These are phyloP conservation scores for Iberis pinnata DNA, from an alignment of 345 rosid species.

Conservation along the genomic window DNA sequence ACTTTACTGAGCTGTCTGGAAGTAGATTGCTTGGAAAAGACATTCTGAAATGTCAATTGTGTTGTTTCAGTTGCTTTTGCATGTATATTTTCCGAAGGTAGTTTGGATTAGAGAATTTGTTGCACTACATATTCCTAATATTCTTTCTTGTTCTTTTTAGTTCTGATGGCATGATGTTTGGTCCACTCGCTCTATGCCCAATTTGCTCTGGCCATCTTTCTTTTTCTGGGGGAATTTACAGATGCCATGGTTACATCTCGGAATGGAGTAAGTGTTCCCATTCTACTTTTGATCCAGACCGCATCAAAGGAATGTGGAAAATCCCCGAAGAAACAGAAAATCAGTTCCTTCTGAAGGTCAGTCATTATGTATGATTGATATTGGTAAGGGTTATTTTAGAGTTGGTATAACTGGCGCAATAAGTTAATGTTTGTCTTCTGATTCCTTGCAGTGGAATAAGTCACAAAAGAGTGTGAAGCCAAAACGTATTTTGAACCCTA, in stretches of 20 bases:
- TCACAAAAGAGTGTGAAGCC: slow-evolving; percentile 69
- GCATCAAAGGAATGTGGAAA: slow-evolving; percentile 72
- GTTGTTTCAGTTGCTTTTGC: not conserved
- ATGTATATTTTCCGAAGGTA: not conserved
- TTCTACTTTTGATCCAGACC: slow-evolving; percentile 66
- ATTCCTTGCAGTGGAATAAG: slow-evolving; percentile 72
- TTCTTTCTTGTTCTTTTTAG: slow-evolving; percentile 34
- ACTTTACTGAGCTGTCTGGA: slow-evolving; percentile 1
- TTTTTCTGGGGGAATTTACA: slow-evolving; percentile 69
- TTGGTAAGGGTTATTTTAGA: not conserved
- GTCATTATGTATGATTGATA: slow-evolving; percentile 8
- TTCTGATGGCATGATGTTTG: slow-evolving; percentile 96
- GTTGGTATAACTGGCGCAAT: slow-evolving; percentile 1
- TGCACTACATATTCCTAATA: slow-evolving; percentile 1
- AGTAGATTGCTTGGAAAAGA: too few species aligned
- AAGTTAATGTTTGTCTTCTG: slow-evolving; percentile 9
- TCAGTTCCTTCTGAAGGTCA: slow-evolving; percentile 63
- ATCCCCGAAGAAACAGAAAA: slow-evolving; percentile 61
- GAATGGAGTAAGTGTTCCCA: slow-evolving; percentile 94
- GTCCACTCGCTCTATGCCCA: slow-evolving; percentile 68
- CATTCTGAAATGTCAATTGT: slow-evolving; percentile 7
- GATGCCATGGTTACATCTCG: slow-evolving; percentile 64
- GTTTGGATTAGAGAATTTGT: slow-evolving; percentile 2
- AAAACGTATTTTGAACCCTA: slow-evolving; percentile 46
- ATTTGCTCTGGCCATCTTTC: slow-evolving; percentile 64